Conservation (phyloP, 1,139 yeast genomes). For the Zygosaccharomyces sapae region DNA sequence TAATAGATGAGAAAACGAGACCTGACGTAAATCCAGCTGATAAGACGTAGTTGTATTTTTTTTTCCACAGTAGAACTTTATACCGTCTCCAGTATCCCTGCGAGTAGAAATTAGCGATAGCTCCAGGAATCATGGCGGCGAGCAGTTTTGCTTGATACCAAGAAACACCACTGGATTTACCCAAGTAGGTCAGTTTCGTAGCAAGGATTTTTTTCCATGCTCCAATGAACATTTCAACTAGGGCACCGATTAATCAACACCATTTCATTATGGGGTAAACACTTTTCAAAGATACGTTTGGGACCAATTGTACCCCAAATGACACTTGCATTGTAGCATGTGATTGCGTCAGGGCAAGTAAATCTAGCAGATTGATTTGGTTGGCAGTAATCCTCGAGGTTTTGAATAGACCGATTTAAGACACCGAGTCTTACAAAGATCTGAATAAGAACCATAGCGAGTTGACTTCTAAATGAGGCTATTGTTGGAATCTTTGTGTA, state of each 20-base stretch:
- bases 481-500: slow-evolving; percentile 59
- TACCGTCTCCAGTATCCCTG: slow-evolving; percentile 50
- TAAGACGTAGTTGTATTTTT: slow-evolving; percentile 58
- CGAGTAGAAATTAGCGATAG: slow-evolving; percentile 47
- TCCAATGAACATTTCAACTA: slow-evolving; percentile 44
- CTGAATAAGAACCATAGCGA: slow-evolving; percentile 43
- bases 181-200: slow-evolving; percentile 35
- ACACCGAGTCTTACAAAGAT: slow-evolving; percentile 51
- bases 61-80: slow-evolving; percentile 57
- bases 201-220: slow-evolving; percentile 39
- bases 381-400: slow-evolving; percentile 46
- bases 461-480: slow-evolving; percentile 56
- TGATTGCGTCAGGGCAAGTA: slow-evolving; percentile 44
- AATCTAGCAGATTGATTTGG: slow-evolving; percentile 42
- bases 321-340: slow-evolving; percentile 51
- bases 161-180: slow-evolving; percentile 49
- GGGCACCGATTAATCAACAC: slow-evolving; percentile 52
- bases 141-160: slow-evolving; percentile 43
- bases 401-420: slow-evolving; percentile 48
- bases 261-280: slow-evolving; percentile 48
- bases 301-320: slow-evolving; percentile 71
- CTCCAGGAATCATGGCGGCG: slow-evolving; percentile 53
- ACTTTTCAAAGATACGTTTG: slow-evolving; percentile 46
- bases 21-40: slow-evolving; percentile 58
- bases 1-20: slow-evolving; percentile 52